phyloP scores from a whole-genome alignment of 768 basidiomycete species.

The Lentinula raphanica region DNA sequence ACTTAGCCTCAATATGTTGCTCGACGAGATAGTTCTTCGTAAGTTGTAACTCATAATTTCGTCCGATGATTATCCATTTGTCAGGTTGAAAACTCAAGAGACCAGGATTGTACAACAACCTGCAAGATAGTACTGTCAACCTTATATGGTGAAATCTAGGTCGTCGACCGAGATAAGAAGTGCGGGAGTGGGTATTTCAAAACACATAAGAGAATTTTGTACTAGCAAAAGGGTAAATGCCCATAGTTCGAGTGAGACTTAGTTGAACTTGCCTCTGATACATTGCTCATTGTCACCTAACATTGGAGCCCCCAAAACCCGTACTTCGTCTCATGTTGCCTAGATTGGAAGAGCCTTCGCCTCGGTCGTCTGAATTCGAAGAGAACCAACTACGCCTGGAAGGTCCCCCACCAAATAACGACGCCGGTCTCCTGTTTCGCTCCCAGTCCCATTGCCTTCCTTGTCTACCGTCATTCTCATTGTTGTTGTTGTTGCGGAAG shows the following conservation, averaged over 20 bases:
- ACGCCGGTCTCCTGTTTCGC: slow-evolving; percentile 23
- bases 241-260: no score
- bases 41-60: not conserved
- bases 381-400: slow-evolving; percentile 20
- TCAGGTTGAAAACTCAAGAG: not conserved
- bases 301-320: slow-evolving; percentile 73
- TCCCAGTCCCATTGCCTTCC: slow-evolving; percentile 55
- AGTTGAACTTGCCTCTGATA: no score
- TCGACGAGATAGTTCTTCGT: no score
- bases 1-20: no score
- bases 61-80: not conserved
- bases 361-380: slow-evolving; percentile 41
- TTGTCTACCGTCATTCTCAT: slow-evolving; percentile 22
- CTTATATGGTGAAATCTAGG: no score
- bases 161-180: no score
- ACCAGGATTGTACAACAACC: no score
- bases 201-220: no score
- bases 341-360: slow-evolving; percentile 64
- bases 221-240: no score
- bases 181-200: no score
- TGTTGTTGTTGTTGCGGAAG: slow-evolving; percentile 33
- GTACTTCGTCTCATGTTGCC: slow-evolving; percentile 74
- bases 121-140: no score
- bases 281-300: slow-evolving; percentile 40
- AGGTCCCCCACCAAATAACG: slow-evolving; percentile 23